Evolutionary conservation across 495 filamentous ascomycete genomes (phyloP), one percentile per base, ranked within the genome.

Genomic region (Penicillium subrubescens): DNA sequence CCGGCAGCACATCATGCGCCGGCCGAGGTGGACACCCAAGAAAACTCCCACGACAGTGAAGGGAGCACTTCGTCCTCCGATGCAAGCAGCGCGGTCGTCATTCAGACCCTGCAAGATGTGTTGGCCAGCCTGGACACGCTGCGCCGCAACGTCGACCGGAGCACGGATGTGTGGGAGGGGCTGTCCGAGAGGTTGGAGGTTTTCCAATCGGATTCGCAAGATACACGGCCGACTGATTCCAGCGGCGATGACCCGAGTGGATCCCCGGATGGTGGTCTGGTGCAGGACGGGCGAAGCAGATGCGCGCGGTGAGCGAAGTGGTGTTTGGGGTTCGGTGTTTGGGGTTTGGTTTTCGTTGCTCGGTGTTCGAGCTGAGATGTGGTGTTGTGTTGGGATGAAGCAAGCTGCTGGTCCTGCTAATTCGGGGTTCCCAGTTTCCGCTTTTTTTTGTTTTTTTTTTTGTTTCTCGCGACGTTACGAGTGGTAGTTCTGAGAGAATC

Each of bases 111-210:
- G 53, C 29, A 56, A 6, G 53, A 56, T 35, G 53, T 56, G 31
- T 8, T 56, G 53, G 33, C 29, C n/a, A 37, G 53, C 53, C 19
- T 56, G 17, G 53, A 56, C 17, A 35, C 53, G 53, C 53, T 56
- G 19, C 53, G 53, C 33, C 53, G 37, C 8, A 35, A 17, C 33
- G 37, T 56, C 33, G 31, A 56, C 12, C 29, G 53, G 31, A 34
- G 33, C 7, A 56, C 34, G 17, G 33, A 39, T 7, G 33, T 39
- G 31, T 56, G n/a, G 53, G 53, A 39, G 7, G 53, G 21, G 10
- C 19, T 37, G 17, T 52, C 25, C 15, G 48, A 52, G 48, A 15
- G 48, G 48, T 15, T 31, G 27, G 48, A 29, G 27, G 25, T 31
- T 3, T 52, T 27, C 27, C 48, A 52, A 15, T 17, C 27, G 25